Evolutionary conservation across 225 moss, liverwort and hornwort species (phyloP), one percentile per base, ranked within the genome.

Genomic region (Bryoerythrophyllum caledonicum): DNA sequence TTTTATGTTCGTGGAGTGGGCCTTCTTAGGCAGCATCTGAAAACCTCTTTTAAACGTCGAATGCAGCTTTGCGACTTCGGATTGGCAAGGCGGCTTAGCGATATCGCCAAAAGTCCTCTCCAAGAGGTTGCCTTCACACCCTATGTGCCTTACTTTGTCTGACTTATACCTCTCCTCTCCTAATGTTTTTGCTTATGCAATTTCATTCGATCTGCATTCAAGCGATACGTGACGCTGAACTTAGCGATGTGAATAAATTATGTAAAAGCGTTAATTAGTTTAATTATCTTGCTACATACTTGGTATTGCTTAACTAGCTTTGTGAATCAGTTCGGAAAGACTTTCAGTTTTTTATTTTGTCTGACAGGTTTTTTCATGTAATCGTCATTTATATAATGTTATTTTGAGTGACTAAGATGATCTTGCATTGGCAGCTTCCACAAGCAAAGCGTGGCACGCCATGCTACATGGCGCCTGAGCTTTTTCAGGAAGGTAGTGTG

Each of bases 381-480:
- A 56, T 6, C 23, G 38, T 24, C 16, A 57, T 24, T 40, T 14
- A 19, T 25, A 11, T 55, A 38, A 57, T 56, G 26, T 70, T 70
- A 17, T 57, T 0, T 34, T n/a, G 51, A 67, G 30, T 38, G 72
- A 46, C 20, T 72, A 61, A 72, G 21, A 46, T 54, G 11, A 25
- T 53, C 25, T 65, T 74, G 55, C 54, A 52, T 74, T 64, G 72
- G 60, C 90, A 93, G 92, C 87, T 93, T 43, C 93, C 93, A 61
- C 93, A 93, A 81, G 93, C 93, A 49, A 93, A 93, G 73, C 86
- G 93, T 69, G 93, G 93, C 54, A 93, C 93, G 6, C 93, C 93
- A 70, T 90, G 89, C 69, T 93, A 93, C 82, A 93, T 93, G 93
- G 93, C 93, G 56, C 93, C 93, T 52, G 93, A 93, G 38, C 90